These are phyloP conservation scores for Sordariomycetes sp. DNA, from an alignment of 2,329 filamentous ascomycete species.

Conservation along the genomic window DNA sequence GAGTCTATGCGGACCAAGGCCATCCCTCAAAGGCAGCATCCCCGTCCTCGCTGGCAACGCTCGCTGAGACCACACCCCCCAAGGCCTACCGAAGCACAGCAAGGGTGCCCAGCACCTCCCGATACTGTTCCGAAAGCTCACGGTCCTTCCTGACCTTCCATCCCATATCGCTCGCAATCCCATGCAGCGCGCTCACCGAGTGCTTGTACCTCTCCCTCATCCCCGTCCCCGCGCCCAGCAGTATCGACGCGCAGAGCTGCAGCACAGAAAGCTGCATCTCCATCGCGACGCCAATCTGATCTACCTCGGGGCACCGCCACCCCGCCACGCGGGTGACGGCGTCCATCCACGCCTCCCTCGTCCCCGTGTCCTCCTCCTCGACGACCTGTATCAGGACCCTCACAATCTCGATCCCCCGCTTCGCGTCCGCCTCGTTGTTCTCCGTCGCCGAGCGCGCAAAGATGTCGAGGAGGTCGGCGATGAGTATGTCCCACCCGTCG, in stretches of 20 bases:
- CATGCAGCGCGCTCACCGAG: conserved; percentile 34
- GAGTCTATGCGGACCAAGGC: no score
- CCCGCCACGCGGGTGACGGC: conserved; percentile 36
- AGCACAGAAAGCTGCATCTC: conserved; percentile 40
- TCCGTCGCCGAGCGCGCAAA: conserved; percentile 18
- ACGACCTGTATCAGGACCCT: conserved; percentile 38
- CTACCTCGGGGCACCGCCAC: conserved; percentile 24
- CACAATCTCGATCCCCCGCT: conserved; percentile 40
- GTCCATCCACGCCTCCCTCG: conserved; percentile 43
- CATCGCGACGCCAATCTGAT: conserved; percentile 13
- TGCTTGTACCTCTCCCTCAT: conserved; percentile 35
- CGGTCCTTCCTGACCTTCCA: conserved; percentile 15
- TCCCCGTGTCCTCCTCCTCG: conserved; percentile 28
- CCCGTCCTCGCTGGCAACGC: neutral
- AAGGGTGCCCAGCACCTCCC: conserved; percentile 27
- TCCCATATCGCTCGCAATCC: conserved; percentile 29
- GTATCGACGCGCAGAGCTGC: conserved; percentile 40
- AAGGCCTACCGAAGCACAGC: conserved; percentile 8
- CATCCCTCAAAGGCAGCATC: neutral
- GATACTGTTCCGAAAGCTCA: conserved; percentile 25
- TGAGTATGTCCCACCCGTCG: conserved; percentile 39
- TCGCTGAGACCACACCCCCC: no score
- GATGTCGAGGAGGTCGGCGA: conserved; percentile 32
- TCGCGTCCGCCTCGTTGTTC: conserved; percentile 18
- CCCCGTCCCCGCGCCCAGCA: conserved; percentile 29